Evolutionary conservation across 106 monocot species (phyloP).

Genomic region (Alisma plantagoaquatica): DNA sequence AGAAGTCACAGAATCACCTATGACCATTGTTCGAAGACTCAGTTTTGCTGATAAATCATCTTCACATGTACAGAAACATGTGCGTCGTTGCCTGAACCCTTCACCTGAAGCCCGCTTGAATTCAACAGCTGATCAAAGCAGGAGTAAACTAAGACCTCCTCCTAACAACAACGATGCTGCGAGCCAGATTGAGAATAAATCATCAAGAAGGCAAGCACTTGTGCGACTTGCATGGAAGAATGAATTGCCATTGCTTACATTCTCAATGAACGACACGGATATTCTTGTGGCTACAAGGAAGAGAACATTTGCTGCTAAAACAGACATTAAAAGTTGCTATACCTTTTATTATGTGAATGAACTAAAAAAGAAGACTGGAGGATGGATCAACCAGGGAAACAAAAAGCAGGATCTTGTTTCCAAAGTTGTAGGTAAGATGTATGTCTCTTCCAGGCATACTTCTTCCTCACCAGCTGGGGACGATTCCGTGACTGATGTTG

Average conservation of each 20-base stretch:
- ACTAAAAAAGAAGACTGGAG: conserved; percentile 56
- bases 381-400: conserved; percentile 49
- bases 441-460: conserved; percentile 28
- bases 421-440: conserved; percentile 56
- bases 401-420: conserved; percentile 43
- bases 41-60: conserved; percentile 4
- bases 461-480: conserved; percentile 2
- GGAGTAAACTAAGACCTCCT: neutral
- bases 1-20: conserved; percentile 5
- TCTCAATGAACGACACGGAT: conserved; percentile 54
- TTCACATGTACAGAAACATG: conserved; percentile 4
- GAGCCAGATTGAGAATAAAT: conserved; percentile 4
- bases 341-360: conserved; percentile 54
- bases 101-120: neutral
- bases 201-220: conserved; percentile 49
- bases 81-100: conserved; percentile 5
- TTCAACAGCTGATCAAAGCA: neutral
- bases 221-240: conserved; percentile 78
- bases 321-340: conserved; percentile 37
- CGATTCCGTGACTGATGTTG: conserved; percentile 9
- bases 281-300: conserved; percentile 69
- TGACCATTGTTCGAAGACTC: conserved; percentile 5
- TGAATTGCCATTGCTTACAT: conserved; percentile 62
- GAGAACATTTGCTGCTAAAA: conserved; percentile 12
- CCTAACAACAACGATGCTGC: neutral